Conservation (phyloP, 768 basidiomycete species). For the Russula ochroleuca region DNA sequence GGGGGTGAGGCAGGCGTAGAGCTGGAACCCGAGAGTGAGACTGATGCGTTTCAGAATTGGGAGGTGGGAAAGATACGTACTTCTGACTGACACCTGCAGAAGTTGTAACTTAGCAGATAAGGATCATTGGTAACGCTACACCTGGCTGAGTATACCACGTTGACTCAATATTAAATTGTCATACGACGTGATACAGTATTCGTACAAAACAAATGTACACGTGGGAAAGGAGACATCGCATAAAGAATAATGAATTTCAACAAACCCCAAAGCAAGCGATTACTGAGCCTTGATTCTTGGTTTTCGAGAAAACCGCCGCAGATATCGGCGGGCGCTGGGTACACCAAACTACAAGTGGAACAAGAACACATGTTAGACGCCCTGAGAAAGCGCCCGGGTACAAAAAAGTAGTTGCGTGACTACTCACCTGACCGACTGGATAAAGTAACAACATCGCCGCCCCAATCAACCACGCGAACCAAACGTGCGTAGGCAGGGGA, state of each 20-base stretch:
- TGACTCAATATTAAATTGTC: slow-evolving; percentile 4
- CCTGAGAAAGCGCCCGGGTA: slow-evolving; percentile 8
- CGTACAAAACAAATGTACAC: slow-evolving; percentile 4
- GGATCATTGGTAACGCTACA: neutral
- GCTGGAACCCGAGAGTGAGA: neutral
- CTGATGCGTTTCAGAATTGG: neutral
- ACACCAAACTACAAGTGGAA: slow-evolving; percentile 27
- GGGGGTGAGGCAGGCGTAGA: neutral
- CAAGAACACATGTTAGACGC: slow-evolving; percentile 17
- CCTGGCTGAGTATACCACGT: slow-evolving; percentile 3
- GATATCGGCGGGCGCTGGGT: slow-evolving; percentile 27
- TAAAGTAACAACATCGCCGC: slow-evolving; percentile 59
- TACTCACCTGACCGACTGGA: slow-evolving; percentile 59
- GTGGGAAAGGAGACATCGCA: neutral
- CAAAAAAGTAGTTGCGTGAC: slow-evolving; percentile 10
- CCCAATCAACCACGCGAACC: slow-evolving; percentile 63
- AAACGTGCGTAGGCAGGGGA: slow-evolving; percentile 59
- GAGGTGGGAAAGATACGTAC: slow-evolving; percentile 10
- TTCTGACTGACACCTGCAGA: slow-evolving; percentile 15
- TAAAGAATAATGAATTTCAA: neutral
- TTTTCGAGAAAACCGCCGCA: slow-evolving; percentile 13
- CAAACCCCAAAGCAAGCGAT: neutral
- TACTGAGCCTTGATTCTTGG: slow-evolving; percentile 24
- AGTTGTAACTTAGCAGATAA: slow-evolving; percentile 4
- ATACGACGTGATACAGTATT: neutral